Percentiles rank a stretch among this genome's conserved stretches.
phyloP scores from a whole-genome alignment of 345 rosid species.

The Citrus sinensis region DNA sequence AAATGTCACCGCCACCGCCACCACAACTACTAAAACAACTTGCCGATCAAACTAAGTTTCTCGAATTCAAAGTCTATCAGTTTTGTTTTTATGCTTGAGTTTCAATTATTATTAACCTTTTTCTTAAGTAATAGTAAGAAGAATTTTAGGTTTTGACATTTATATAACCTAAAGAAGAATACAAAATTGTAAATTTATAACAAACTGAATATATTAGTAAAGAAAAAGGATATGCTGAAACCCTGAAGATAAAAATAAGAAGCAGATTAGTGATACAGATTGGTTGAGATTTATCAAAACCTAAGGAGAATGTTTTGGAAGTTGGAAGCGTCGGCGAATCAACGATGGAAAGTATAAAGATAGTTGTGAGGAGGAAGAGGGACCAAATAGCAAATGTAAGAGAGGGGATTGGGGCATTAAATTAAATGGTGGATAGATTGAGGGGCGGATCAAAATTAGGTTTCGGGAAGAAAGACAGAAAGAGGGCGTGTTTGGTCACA shows the following conservation, averaged over 20 bases:
- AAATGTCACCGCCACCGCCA: constrained; percentile 15
- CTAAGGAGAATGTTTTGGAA: neutral
- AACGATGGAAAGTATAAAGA: constrained; percentile 5
- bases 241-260: constrained; percentile 9
- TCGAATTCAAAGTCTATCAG: constrained; percentile 1
- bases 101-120: neutral
- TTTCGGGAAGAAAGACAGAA: neutral
- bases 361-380: neutral
- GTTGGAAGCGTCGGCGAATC: constrained; percentile 17
- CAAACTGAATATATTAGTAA: neutral
- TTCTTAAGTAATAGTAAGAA: neutral
- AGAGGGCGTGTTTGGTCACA: neutral
- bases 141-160: neutral
- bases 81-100: neutral
- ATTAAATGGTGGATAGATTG: constrained; percentile 2
- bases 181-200: neutral
- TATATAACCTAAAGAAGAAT: neutral
- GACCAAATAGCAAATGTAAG: constrained; percentile 3
- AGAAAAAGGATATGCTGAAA: neutral
- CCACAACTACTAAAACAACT: neutral
- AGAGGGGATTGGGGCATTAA: neutral
- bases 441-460: constrained; percentile 4
- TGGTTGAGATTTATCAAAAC: constrained; percentile 19
- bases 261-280: neutral
- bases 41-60: neutral